Percentiles rank a stretch among this genome's conserved stretches.
Conservation (phyloP, 1,284 basidiomycete species). For the Amylostereum areolatum region DNA sequence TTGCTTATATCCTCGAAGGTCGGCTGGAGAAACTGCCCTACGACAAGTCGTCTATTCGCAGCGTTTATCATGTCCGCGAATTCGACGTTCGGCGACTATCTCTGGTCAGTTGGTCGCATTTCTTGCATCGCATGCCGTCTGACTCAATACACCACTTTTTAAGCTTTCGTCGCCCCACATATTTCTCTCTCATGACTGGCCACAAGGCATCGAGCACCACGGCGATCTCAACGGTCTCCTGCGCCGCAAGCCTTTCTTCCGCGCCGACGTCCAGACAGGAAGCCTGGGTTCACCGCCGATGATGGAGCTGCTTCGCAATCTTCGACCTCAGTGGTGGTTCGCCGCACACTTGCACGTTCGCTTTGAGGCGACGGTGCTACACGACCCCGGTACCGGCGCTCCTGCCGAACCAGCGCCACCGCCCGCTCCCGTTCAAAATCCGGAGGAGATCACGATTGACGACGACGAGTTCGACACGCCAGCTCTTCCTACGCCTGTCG, state of each 20-base stretch:
- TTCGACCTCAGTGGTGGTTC: conserved; percentile 94
- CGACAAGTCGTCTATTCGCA: conserved; percentile 65
- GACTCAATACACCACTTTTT: neutral
- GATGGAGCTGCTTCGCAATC: conserved; percentile 66
- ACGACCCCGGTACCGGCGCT: conserved; percentile 22
- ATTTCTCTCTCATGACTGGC: conserved; percentile 98
- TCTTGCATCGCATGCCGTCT: neutral
- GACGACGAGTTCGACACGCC: conserved; percentile 28
- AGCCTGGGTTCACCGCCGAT: conserved; percentile 88
- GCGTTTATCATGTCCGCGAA: conserved; percentile 88
- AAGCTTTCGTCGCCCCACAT: conserved; percentile 64
- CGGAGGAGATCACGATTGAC: conserved; percentile 39
- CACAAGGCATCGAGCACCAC: conserved; percentile 77
- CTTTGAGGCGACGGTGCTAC: conserved; percentile 66
- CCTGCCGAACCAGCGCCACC: neutral
- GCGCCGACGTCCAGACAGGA: conserved; percentile 65
- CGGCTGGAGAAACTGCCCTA: conserved; percentile 70
- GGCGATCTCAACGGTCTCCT: conserved; percentile 71
- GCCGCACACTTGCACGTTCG: conserved; percentile 91
- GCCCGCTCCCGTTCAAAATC: conserved; percentile 16
- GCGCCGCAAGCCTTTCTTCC: conserved; percentile 79
- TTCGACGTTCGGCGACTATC: conserved; percentile 80
- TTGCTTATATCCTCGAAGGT: conserved; percentile 34
- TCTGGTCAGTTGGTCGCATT: conserved; percentile 45
- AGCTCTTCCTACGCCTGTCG: neutral